Evolutionary conservation across 1,284 basidiomycete genomes (phyloP), one percentile per base, ranked within the genome.

Genomic region (Cryptococcus sp.): DNA sequence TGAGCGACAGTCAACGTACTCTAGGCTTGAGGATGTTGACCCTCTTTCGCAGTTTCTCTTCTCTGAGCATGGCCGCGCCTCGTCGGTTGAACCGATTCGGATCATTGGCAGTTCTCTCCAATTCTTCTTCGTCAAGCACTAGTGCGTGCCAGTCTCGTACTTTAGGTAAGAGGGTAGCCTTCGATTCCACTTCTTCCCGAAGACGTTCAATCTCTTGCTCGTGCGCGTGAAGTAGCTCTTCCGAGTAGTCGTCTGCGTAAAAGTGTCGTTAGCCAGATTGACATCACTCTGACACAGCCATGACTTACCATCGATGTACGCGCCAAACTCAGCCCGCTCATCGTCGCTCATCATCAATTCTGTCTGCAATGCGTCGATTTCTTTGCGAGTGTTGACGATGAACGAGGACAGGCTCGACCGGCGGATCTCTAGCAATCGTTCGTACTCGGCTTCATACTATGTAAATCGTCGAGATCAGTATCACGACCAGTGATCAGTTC

Each of bases 31-130:
- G 88, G 73, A 91, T 89, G 62, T 84, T 84, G n/a, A 99, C 92
- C 13, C 94, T 82, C 78, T 97, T 99, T 53, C 95, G 84, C 88
- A 96, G 93, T 83, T 96, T 97, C 80, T 98, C 95, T 78, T 99
- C 95, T 48, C 91, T 83, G 48, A 99, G 79, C 48, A 99, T 61
- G 85, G 82, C 52, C 84, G 89, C 55, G 84, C 90, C 83, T 87
- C 77, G 62, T 49, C 70, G 72, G 54, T 69, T 72, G 61, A 79
- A 78, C 17, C 78, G 60, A 55, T 76, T 71, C 7, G 77, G 76
- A 60, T 78, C 76, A 8, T 63, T 67, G 60, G 66, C 63, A 41
- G 66, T 70, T 52, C 78, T 75, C 62, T 87, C 88, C 19, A 97
- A 82, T 72, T 96, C 91, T 71, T 88, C 89, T 78, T 92, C 88